Percentiles rank a stretch among this genome's conserved stretches.
phyloP scores from a whole-genome alignment of 257 asterid genomes.

The Striga asiatica region DNA sequence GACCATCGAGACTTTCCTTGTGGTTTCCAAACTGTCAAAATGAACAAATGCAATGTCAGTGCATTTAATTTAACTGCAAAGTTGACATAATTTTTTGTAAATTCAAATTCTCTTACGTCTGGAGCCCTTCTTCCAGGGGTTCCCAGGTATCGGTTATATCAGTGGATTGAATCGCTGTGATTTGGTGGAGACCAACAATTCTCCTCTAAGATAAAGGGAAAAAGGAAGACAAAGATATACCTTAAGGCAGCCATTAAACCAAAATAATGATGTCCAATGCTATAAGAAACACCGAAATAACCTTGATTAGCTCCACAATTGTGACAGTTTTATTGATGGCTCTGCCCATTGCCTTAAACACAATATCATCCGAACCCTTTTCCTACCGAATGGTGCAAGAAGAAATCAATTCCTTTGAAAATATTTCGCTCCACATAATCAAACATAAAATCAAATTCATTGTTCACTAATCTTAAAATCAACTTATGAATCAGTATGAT shows the following conservation, averaged over 20 bases:
- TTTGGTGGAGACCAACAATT: constrained; percentile 94
- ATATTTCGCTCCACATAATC: not conserved
- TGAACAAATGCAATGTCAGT: constrained; percentile 7
- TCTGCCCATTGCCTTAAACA: constrained; percentile 58
- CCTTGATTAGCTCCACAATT: constrained; percentile 49
- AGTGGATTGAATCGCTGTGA: constrained; percentile 69
- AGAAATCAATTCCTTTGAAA: not conserved
- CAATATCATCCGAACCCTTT: constrained; percentile 37
- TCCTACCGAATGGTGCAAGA: constrained; percentile 22
- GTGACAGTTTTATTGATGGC: constrained; percentile 50
- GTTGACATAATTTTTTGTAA: too few species aligned
- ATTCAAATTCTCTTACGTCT: constrained; percentile 37
- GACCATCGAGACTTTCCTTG: constrained; percentile 89
- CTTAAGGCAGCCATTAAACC: constrained; percentile 15
- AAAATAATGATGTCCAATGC: not conserved
- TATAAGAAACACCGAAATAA: not conserved
- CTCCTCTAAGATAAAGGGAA: constrained; percentile 54
- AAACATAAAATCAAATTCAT: not conserved
- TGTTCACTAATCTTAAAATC: not conserved
- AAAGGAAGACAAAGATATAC: not conserved
- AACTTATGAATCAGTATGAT: not conserved
- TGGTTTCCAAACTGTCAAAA: constrained; percentile 60
- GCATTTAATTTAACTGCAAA: too few species aligned
- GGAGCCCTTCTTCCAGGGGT: constrained; percentile 98
- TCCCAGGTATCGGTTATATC: constrained; percentile 97